phyloP scores from a whole-genome alignment of 495 filamentous ascomycete species.

The Achaetomiella virescens region DNA sequence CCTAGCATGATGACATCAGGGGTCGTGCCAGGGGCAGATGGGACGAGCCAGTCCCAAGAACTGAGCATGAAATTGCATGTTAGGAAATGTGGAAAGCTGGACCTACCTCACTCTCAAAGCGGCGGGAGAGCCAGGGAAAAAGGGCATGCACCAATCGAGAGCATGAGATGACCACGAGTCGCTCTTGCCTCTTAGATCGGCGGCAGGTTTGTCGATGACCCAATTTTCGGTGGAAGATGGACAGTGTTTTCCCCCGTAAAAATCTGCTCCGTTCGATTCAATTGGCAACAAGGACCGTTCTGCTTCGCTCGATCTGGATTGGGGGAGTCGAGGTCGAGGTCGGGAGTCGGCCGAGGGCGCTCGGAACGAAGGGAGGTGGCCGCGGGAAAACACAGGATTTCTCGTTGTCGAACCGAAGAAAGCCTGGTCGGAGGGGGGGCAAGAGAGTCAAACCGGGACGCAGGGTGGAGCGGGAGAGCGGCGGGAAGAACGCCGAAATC shows the following conservation, averaged over 20 bases:
- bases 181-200: conserved; percentile 7
- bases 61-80: conserved; percentile 17
- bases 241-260: conserved; percentile 2
- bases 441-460: conserved; percentile 14
- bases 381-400: conserved; percentile 26
- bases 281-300: neutral
- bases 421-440: conserved; percentile 16
- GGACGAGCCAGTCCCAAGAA: conserved; percentile 12
- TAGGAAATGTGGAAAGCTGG: conserved; percentile 11
- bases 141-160: conserved; percentile 25
- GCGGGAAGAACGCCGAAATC: conserved; percentile 10
- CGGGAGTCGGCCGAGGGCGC: conserved; percentile 7
- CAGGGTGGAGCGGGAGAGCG: conserved; percentile 10
- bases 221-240: neutral
- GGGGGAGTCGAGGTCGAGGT: conserved; percentile 10
- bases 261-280: neutral
- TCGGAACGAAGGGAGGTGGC: conserved; percentile 31
- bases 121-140: conserved; percentile 26
- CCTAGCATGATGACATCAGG: conserved; percentile 27
- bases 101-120: conserved; percentile 35
- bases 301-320: conserved; percentile 4
- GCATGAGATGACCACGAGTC: conserved; percentile 26
- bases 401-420: conserved; percentile 37
- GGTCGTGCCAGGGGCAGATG: conserved; percentile 2
- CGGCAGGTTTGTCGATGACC: conserved; percentile 5